phyloP scores from a whole-genome alignment of 352 stramenopile species.

The Pythium rhizo-oryzae region DNA sequence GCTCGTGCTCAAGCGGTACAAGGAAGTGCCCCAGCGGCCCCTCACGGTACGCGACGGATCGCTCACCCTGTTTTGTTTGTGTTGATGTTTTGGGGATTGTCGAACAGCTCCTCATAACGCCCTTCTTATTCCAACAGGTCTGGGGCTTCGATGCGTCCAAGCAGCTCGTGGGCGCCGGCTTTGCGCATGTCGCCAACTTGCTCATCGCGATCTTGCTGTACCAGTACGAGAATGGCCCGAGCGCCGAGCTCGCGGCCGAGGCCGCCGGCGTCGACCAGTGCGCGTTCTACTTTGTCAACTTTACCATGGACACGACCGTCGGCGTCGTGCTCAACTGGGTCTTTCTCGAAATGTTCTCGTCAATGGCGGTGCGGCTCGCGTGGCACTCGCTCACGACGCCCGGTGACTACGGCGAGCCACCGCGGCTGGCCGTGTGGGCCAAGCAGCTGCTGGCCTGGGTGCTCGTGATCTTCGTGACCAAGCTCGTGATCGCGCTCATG shows the following conservation, averaged over 20 bases:
- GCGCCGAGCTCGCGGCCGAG: constrained; percentile 33
- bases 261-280: constrained; percentile 50
- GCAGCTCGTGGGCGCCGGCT: constrained; percentile 84
- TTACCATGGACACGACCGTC: constrained; percentile 85
- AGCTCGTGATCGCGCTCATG: constrained; percentile 75
- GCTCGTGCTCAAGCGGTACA: constrained; percentile 73
- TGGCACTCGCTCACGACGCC: constrained; percentile 67
- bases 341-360: constrained; percentile 60
- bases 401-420: constrained; percentile 80
- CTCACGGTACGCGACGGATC: constrained; percentile 64
- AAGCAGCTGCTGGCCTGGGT: constrained; percentile 82
- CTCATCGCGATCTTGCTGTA: constrained; percentile 89
- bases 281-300: constrained; percentile 91
- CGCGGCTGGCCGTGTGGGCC: constrained; percentile 63
- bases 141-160: constrained; percentile 89
- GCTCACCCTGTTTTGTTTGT: too few relatives aligned
- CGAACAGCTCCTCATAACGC: too few relatives aligned
- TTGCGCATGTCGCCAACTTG: constrained; percentile 84
- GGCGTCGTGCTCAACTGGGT: constrained; percentile 85
- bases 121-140: constrained; percentile 26
- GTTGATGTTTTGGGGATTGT: too few relatives aligned
- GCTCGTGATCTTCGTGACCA: constrained; percentile 76
- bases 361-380: constrained; percentile 53
- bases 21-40: constrained; percentile 74
- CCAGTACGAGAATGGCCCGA: constrained; percentile 49